Evolutionary conservation across 208 protist species (phyloP), one percentile per base, ranked within the genome.

Genomic region (Acanthamoeba castellanii): DNA sequence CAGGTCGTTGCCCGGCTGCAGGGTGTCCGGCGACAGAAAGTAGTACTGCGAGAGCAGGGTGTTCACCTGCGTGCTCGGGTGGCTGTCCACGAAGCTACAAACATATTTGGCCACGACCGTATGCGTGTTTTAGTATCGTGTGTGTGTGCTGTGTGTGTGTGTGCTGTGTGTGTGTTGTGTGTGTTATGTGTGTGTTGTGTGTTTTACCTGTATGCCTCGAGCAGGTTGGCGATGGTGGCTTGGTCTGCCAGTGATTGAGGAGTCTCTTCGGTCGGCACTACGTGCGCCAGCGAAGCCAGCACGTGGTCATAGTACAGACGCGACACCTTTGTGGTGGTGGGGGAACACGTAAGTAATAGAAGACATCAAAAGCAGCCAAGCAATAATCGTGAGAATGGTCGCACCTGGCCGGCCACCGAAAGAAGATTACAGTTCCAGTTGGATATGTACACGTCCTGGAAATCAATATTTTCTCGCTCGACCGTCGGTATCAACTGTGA

Each of bases 371-470:
- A 27, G 27, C 1, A 68, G 37, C 3, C 2, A 42, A 42, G 37
- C 1, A 68, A 68, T n/a, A 18, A 68, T n/a, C n/a, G n/a, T n/a
- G 27, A 68, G 16, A 1, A 3, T 2, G 3, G 61, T 27, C 16
- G 61, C 27, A 68, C 76, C 76, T 85, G 76, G 5, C 76, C 76
- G 42, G 76, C 76, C 27, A 85, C n/a, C 16, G 76, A 85, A 7
- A 85, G 47, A 32, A 85, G 76, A 32, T 85, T 85, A 14, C 76
- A 85, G 30, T 85, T 85, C 76, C 76, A 85, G 42, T 85, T 85
- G 8, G 76, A 85, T 18, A 85, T 85, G 47, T 85, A 85, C 76
- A 85, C 76, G 45, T 85, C 76, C 47, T 85, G 76, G 27, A 85
- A 85, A 32, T 85, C 76, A 37, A 85, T 85, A 57, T 85, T 85